Evolutionary conservation across 257 asterid genomes (phyloP).

Genomic region (Thymus mandschuricus): DNA sequence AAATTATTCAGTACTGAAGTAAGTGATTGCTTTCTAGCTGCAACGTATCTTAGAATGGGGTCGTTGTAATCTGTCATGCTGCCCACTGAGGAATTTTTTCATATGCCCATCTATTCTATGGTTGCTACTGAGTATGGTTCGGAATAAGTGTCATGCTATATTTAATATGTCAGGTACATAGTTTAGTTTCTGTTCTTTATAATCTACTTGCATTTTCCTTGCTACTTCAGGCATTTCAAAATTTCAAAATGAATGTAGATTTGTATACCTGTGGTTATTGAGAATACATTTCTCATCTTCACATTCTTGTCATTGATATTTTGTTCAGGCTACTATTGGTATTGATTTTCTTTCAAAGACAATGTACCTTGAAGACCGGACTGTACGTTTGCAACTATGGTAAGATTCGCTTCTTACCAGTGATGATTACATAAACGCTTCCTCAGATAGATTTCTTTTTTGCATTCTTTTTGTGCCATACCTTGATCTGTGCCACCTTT

Average conservation of each 20-base stretch:
- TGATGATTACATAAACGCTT: slow-evolving; percentile 26
- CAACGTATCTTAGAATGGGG: background rate
- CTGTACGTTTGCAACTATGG: slow-evolving; percentile 94
- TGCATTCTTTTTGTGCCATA: slow-evolving; percentile 18
- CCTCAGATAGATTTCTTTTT: background rate
- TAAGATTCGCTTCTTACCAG: slow-evolving; percentile 41
- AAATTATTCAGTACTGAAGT: background rate
- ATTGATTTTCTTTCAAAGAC: slow-evolving; percentile 94
- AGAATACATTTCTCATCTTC: slow-evolving; percentile 9
- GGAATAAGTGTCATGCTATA: background rate
- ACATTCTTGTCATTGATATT: slow-evolving; percentile 21
- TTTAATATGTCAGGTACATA: slow-evolving; percentile 7
- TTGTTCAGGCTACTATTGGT: slow-evolving; percentile 87
- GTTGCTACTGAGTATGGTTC: slow-evolving; percentile 2
- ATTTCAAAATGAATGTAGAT: background rate
- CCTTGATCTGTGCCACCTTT: slow-evolving; percentile 16
- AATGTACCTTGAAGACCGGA: slow-evolving; percentile 96
- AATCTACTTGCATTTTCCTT: slow-evolving; percentile 17
- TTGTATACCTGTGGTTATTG: background rate
- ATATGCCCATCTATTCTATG: background rate
- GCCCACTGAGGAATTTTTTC: background rate
- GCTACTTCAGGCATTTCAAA: background rate
- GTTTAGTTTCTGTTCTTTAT: background rate
- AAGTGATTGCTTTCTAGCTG: slow-evolving; percentile 1
- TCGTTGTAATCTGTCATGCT: slow-evolving; percentile 20